Conservation (phyloP, 768 basidiomycete genomes). For the Mrakia blollopis region DNA sequence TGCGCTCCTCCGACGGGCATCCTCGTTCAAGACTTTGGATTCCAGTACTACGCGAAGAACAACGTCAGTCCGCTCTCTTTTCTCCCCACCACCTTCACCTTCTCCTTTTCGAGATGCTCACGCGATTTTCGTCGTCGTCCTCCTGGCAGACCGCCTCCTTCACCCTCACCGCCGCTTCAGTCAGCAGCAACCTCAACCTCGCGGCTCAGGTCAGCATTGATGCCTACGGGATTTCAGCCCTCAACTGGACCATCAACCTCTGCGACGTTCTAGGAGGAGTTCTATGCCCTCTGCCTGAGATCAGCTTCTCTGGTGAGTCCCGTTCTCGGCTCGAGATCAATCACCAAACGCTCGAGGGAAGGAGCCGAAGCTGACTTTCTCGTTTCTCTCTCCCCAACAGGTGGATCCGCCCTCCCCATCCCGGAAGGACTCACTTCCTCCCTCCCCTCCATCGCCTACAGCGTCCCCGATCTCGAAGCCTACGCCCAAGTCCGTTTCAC, state of each 20-base stretch:
- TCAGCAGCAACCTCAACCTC: constrained; percentile 63
- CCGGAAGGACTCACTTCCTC: constrained; percentile 47
- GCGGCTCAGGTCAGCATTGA: constrained; percentile 74
- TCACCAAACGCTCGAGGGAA: not conserved
- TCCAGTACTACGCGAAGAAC: constrained; percentile 41
- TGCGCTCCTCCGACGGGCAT: constrained; percentile 73
- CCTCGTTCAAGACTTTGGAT: constrained; percentile 45
- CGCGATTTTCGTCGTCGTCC: not conserved
- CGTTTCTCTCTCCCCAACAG: not conserved
- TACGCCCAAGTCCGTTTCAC: constrained; percentile 72
- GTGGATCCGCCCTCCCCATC: constrained; percentile 41
- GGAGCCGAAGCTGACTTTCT: not conserved
- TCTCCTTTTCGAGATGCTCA: not conserved
- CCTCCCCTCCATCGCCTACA: constrained; percentile 66
- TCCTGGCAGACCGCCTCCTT: constrained; percentile 61
- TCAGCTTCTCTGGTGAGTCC: constrained; percentile 71
- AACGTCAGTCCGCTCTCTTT: constrained; percentile 21
- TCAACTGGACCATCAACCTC: constrained; percentile 82
- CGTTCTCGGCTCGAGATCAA: not conserved
- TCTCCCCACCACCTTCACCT: not conserved
- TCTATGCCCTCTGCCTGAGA: constrained; percentile 71
- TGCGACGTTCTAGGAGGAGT: constrained; percentile 72
- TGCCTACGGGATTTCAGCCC: constrained; percentile 75
- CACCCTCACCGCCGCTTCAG: constrained; percentile 78
- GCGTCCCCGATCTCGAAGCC: constrained; percentile 86